These are phyloP conservation scores for Vitis hybrid DNA, from an alignment of 177 flowering plant species.

Conservation along the genomic window DNA sequence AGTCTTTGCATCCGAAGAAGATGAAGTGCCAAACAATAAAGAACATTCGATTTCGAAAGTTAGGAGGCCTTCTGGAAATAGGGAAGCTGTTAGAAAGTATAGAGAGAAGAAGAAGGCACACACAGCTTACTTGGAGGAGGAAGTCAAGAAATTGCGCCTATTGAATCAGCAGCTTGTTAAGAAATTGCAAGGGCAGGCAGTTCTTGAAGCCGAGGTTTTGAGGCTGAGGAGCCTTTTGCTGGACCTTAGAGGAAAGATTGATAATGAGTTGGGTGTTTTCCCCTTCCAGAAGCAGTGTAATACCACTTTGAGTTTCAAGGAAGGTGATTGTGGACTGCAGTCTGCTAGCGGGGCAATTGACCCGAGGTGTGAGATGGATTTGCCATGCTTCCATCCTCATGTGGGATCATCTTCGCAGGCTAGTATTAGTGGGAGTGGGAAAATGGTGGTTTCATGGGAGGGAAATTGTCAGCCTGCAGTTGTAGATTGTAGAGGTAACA, in stretches of 20 bases:
- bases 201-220: constrained; percentile 56
- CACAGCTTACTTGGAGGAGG: constrained; percentile 66
- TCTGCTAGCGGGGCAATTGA: constrained; percentile 19
- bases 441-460: constrained; percentile 21
- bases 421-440: constrained; percentile 19
- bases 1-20: constrained; percentile 42
- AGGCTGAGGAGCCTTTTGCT: constrained; percentile 52
- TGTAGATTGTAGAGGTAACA: constrained; percentile 25
- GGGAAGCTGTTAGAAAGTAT: constrained; percentile 81
- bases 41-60: constrained; percentile 20
- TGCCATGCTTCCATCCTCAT: constrained; percentile 34
- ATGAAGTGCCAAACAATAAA: constrained; percentile 14
- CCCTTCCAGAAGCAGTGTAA: constrained; percentile 47
- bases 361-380: constrained; percentile 24
- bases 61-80: constrained; percentile 55
- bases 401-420: constrained; percentile 19
- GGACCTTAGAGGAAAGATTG: constrained; percentile 62
- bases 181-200: constrained; percentile 53
- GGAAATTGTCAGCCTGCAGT: constrained; percentile 35
- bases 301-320: constrained; percentile 21
- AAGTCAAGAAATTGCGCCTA: constrained; percentile 47
- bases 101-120: constrained; percentile 85
- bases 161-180: constrained; percentile 61
- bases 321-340: constrained; percentile 32
- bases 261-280: constrained; percentile 53